phyloP scores from a whole-genome alignment of 768 basidiomycete genomes.

The Podaxis sp. region DNA sequence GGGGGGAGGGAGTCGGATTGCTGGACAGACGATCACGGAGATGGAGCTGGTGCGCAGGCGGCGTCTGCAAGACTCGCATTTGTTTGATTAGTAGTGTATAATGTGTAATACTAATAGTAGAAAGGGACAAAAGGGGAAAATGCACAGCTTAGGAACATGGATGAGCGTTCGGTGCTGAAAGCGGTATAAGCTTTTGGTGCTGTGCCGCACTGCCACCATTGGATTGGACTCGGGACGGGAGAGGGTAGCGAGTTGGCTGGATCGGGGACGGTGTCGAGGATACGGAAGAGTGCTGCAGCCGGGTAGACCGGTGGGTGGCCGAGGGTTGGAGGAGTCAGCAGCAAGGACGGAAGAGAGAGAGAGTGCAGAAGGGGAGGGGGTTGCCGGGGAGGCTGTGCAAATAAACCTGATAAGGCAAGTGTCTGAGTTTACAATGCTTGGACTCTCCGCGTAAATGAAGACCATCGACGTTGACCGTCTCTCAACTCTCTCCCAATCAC shows the following conservation, averaged over 20 bases:
- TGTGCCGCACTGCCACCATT: constrained; percentile 39
- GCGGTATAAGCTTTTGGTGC: constrained; percentile 32
- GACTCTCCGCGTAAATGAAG: constrained; percentile 12
- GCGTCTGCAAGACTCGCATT: constrained; percentile 73
- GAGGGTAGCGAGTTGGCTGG: background rate
- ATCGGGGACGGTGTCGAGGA: background rate
- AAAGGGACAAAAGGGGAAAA: constrained; percentile 14
- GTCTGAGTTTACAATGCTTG: constrained; percentile 14
- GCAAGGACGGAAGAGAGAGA: constrained; percentile 3
- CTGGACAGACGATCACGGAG: constrained; percentile 74
- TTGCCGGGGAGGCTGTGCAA: constrained; percentile 12
- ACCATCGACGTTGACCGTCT: background rate
- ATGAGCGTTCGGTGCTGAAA: constrained; percentile 21
- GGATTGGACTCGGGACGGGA: constrained; percentile 11
- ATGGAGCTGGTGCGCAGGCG: constrained; percentile 76
- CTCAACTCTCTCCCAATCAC: constrained; percentile 18
- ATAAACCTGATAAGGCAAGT: constrained; percentile 7
- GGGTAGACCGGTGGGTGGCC: background rate
- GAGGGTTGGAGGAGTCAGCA: background rate
- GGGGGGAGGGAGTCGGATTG: constrained; percentile 28
- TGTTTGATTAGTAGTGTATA: constrained; percentile 40
- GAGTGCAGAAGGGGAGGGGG: background rate
- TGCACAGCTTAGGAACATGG: constrained; percentile 31
- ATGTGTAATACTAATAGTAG: constrained; percentile 17
- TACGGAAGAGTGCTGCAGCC: background rate